These are phyloP conservation scores for Blastomyces percursus DNA, from an alignment of 2,329 filamentous ascomycete genomes.

Conservation along the genomic window DNA sequence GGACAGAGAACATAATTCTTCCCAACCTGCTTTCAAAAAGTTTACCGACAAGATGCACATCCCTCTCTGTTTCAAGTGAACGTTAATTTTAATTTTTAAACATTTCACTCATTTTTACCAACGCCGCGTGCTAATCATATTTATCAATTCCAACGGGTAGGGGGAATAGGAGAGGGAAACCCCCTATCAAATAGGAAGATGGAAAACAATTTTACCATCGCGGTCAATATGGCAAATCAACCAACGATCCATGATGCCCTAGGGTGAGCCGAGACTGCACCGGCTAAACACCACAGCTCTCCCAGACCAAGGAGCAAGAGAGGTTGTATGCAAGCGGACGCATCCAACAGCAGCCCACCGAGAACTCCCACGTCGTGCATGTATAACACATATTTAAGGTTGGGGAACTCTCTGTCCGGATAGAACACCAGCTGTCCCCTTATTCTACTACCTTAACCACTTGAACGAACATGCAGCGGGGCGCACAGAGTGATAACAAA, in stretches of 20 bases:
- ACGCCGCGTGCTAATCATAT: neutral
- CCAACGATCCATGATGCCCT: neutral
- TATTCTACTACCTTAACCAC: slow-evolving; percentile 1
- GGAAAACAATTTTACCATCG: neutral
- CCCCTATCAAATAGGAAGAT: neutral
- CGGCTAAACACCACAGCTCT: neutral
- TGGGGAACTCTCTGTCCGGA: neutral
- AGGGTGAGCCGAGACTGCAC: neutral
- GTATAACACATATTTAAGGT: slow-evolving; percentile 1
- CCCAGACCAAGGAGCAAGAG: neutral
- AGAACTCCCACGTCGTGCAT: neutral
- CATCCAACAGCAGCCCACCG: neutral
- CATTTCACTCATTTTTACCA: neutral
- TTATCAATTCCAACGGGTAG: neutral
- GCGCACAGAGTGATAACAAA: neutral
- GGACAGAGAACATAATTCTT: neutral
- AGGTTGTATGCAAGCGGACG: too few relatives aligned
- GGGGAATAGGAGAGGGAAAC: neutral
- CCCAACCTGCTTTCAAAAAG: neutral
- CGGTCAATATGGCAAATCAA: neutral
- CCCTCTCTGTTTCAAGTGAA: neutral
- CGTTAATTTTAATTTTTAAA: neutral
- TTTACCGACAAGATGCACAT: neutral
- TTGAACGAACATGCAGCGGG: neutral
- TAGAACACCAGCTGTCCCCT: neutral